A percentile compares a stretch with the other conserved stretches of the same genome.
Evolutionary conservation across 495 filamentous ascomycete genomes (phyloP).

Genomic region (Lasiosphaeris hirsuta): DNA sequence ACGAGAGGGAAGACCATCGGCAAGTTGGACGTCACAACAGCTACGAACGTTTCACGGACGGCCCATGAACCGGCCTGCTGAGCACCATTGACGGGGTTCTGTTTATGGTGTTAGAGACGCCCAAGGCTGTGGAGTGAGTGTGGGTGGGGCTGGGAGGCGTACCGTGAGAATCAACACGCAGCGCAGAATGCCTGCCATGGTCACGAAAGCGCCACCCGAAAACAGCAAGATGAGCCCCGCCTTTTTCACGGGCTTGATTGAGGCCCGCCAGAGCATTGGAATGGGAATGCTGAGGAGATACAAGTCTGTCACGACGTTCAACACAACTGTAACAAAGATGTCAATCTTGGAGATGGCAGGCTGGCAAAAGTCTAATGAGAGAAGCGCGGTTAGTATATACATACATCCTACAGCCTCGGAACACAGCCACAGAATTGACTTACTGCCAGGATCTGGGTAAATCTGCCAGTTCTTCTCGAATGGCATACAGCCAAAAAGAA

Average conservation of each 20-base stretch:
- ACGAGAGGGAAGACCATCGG: slow-evolving; percentile 52
- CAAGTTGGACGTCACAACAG: slow-evolving; percentile 50
- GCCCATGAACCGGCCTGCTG: slow-evolving; percentile 46
- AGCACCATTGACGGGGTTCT: slow-evolving; percentile 45
- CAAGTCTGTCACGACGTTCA: slow-evolving; percentile 51
- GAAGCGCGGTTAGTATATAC: neutral
- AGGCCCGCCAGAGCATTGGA: slow-evolving; percentile 51
- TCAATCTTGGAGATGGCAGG: slow-evolving; percentile 45
- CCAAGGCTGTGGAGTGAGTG: neutral
- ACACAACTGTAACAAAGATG: slow-evolving; percentile 44
- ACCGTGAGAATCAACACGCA: slow-evolving; percentile 45
- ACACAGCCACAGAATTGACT: slow-evolving; percentile 10
- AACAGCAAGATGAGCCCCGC: slow-evolving; percentile 47
- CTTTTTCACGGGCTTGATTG: slow-evolving; percentile 44
- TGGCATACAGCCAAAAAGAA: slow-evolving; percentile 52
- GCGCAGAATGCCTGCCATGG: slow-evolving; percentile 47
- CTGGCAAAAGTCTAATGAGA: slow-evolving; percentile 43
- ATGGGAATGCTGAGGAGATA: slow-evolving; percentile 54
- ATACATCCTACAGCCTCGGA: neutral
- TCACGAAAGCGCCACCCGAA: slow-evolving; percentile 47
- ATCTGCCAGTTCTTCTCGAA: slow-evolving; percentile 55
- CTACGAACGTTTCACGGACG: slow-evolving; percentile 50
- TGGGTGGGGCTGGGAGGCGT: slow-evolving; percentile 14
- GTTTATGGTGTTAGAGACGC: neutral
- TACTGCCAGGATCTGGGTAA: slow-evolving; percentile 52